Conservation (phyloP, 2,329 filamentous ascomycete species). For the Thyridium curvatum region DNA sequence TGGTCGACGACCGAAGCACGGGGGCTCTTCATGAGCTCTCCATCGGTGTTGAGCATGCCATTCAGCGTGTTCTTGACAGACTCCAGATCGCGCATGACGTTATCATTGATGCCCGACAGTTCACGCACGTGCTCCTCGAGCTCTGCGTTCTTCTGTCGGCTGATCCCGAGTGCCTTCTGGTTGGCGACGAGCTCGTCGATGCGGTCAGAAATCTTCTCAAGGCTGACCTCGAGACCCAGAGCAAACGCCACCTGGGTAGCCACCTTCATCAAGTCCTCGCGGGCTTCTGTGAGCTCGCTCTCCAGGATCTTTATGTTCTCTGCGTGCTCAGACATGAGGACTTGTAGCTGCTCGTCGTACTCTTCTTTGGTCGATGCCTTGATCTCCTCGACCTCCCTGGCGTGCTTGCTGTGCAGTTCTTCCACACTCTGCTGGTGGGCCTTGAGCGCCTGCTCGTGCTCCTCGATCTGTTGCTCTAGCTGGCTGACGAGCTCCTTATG, state of each 20-base stretch:
- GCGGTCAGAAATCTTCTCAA: constrained; percentile 60
- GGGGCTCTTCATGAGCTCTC: constrained; percentile 33
- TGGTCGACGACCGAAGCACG: constrained; percentile 47
- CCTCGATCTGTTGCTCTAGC: constrained; percentile 52
- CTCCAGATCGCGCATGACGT: constrained; percentile 56
- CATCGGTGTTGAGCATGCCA: constrained; percentile 46
- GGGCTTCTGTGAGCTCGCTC: constrained; percentile 57
- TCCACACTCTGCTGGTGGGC: constrained; percentile 45
- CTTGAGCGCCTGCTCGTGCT: constrained; percentile 53
- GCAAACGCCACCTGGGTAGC: constrained; percentile 57
- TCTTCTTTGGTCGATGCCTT: constrained; percentile 44
- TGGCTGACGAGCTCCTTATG: constrained; percentile 42
- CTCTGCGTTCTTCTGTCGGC: constrained; percentile 52
- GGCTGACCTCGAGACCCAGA: constrained; percentile 55
- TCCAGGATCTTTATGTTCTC: constrained; percentile 50
- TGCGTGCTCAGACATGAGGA: constrained; percentile 56
- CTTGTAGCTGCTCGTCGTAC: constrained; percentile 50
- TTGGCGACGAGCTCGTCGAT: constrained; percentile 51
- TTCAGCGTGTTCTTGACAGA: constrained; percentile 48
- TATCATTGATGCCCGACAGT: constrained; percentile 51
- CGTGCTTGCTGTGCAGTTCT: constrained; percentile 42
- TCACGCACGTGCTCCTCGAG: constrained; percentile 50
- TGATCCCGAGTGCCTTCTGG: constrained; percentile 52
- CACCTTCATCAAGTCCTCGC: constrained; percentile 58
- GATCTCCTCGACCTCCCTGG: constrained; percentile 38